A percentile compares a stretch with the other conserved stretches of the same genome.
phyloP scores from a whole-genome alignment of 805 yeast species.

The Candida ipomoeae region DNA sequence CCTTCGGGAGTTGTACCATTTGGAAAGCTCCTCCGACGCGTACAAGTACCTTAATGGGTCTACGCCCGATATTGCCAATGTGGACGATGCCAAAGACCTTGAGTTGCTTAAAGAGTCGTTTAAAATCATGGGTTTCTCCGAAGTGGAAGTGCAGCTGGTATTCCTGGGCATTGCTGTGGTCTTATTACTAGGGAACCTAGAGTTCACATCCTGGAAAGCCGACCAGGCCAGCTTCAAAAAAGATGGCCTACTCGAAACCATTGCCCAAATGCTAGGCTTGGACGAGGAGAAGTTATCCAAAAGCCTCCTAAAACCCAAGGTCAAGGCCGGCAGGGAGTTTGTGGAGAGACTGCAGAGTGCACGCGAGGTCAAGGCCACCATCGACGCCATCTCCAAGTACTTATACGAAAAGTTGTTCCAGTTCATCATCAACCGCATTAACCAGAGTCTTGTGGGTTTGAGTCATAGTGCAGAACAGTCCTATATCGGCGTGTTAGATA shows the following conservation, averaged over 20 bases:
- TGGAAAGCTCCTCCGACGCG: conserved; percentile 25
- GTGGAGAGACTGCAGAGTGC: conserved; percentile 78
- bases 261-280: conserved; percentile 66
- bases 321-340: conserved; percentile 85
- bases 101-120: conserved; percentile 61
- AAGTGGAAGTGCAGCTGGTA: conserved; percentile 51
- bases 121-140: conserved; percentile 64
- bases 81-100: conserved; percentile 74
- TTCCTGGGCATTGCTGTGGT: conserved; percentile 69
- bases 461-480: conserved; percentile 19
- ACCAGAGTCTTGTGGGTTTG: conserved; percentile 48
- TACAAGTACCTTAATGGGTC: conserved; percentile 60
- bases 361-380: conserved; percentile 69
- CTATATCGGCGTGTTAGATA: conserved; percentile 56
- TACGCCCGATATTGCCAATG: conserved; percentile 57
- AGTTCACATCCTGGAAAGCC: conserved; percentile 58
- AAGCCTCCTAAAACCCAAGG: conserved; percentile 70
- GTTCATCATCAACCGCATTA: conserved; percentile 69
- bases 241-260: conserved; percentile 43
- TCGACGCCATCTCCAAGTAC: conserved; percentile 85
- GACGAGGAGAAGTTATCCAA: conserved; percentile 46
- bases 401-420: conserved; percentile 82
- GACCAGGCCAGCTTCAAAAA: conserved; percentile 73
- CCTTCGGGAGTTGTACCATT: conserved; percentile 42
- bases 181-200: conserved; percentile 81